Evolutionary conservation across 768 basidiomycete species (phyloP), one percentile per base, ranked within the genome.

Genomic region (Pluteus cervinus): DNA sequence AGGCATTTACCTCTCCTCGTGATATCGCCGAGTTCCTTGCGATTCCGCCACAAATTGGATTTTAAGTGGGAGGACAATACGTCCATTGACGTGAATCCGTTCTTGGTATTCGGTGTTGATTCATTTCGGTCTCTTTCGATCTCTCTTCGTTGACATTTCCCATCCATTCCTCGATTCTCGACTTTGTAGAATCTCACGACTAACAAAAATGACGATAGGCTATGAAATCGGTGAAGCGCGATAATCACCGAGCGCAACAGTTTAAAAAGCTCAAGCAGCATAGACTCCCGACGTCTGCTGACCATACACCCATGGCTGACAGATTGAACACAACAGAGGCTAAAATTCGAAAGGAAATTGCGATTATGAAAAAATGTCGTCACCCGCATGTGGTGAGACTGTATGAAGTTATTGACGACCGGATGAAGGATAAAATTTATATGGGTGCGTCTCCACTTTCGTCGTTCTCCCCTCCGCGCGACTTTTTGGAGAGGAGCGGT

Each of bases 321-420:
- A 73, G 73, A 43, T 71, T 85, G 28, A 71, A 75, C 40, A 82
- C 76, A 16, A 78, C 79, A 21, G 89, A 90, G 54, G 71, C 78
- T 45, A 89, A 90, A 64, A 90, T 96, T 44, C 73, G 79, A 48
- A 83, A 81, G 58, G 94, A 98, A 63, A 92, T 98, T 42, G 96
- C 96, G 2, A 93, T 98, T 58, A 96, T 99, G 89, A 98, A 97
- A 69, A 93, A 96, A 55, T 84, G 88, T 51, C 68, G 81, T 32
- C 91, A 96, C 53, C 82, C 86, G 0, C 82, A 96, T 56, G 81
- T 96, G 41, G 91, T 97, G 8, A 71, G 83, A 45, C 72, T 99
- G 40, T 79, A 80, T 49, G 92, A 97, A 58, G 91, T 97, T 54
- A 93, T 99, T 44, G 93, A 98, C 58, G 96, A 97, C 61, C 76